Evolutionary conservation across 1,284 basidiomycete genomes (phyloP), one percentile per base, ranked within the genome.

Genomic region (Tranzscheliella williamsii): DNA sequence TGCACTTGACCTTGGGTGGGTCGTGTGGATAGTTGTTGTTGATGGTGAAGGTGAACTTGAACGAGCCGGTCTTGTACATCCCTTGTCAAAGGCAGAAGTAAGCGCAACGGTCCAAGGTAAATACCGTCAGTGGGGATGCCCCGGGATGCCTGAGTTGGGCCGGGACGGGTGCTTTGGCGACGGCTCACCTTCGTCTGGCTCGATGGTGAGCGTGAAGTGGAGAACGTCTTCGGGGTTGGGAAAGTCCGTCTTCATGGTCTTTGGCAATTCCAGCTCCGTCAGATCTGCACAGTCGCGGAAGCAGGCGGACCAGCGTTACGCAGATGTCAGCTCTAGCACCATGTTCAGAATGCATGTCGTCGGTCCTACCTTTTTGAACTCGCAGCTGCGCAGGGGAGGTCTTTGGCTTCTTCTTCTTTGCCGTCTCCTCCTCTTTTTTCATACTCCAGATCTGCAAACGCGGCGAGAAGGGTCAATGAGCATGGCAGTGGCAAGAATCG

Each of bases 11-110:
- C 80, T 96, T 98, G 70, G 95, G 95, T 48, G 94, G 91, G 72
- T 98, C 94, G 79, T 99, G 95, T 34, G 95, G 95, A 80, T 99
- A 99, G 81, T 95, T 97, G 78, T 86, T 87, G 81, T 91, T 95
- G 84, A 98, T 96, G 55, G 84, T 84, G 79, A 99, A 93, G 23
- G 89, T 91, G 82, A 99, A 99, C 50, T 83, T 81, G 83, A 97
- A 99, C 17, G 86, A 82, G 65, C 92, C 95, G 70, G 89, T 89
- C 81, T 91, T 89, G 84, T 98, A 99, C 88, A 98, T 94, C 73
- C 95, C 94, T 97, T n/a, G n/a, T n/a, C n/a, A n/a, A n/a, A n/a
- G n/a, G n/a, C n/a, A n/a, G n/a, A n/a, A n/a, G n/a, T n/a, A n/a
- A n/a, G n/a, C n/a, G n/a, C n/a, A n/a, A n/a, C n/a, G n/a, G n/a